Evolutionary conservation across 768 basidiomycete genomes (phyloP).

Genomic region (Vararia minispora): DNA sequence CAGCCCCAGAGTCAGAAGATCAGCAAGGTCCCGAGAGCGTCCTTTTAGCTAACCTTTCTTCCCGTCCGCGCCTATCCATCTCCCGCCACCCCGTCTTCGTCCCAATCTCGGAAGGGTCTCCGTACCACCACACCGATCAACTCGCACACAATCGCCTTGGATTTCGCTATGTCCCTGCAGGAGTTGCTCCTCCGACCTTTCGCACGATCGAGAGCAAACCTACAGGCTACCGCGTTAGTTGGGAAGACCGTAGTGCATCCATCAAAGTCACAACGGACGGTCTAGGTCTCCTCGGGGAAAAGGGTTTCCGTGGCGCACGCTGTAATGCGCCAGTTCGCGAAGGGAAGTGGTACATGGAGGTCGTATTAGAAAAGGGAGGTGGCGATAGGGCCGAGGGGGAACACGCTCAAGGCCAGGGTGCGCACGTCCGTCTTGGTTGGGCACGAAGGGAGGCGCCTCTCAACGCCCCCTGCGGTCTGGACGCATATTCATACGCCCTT

Average conservation of each 20-base stretch:
- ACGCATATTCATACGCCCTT: constrained; percentile 87
- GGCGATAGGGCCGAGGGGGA: constrained; percentile 41
- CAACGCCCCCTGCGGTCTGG: constrained; percentile 86
- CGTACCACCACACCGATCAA: constrained; percentile 58
- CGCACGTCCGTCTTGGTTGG: constrained; percentile 88
- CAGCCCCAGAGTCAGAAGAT: constrained; percentile 23
- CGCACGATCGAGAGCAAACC: constrained; percentile 78
- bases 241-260: constrained; percentile 85
- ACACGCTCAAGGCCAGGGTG: constrained; percentile 35
- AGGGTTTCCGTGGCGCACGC: constrained; percentile 84
- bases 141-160: constrained; percentile 66
- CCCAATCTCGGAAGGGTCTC: constrained; percentile 42
- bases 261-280: constrained; percentile 75
- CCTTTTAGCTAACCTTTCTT: constrained; percentile 57
- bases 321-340: constrained; percentile 83
- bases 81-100: constrained; percentile 66
- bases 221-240: constrained; percentile 58
- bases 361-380: constrained; percentile 65
- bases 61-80: constrained; percentile 58
- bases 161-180: constrained; percentile 73
- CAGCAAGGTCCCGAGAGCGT: constrained; percentile 30
- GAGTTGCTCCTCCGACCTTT: constrained; percentile 57
- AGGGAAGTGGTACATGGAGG: constrained; percentile 93
- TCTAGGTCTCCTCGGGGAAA: constrained; percentile 62
- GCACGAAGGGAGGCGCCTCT: constrained; percentile 87